Conservation (phyloP, 129 eudicot genomes). For the Saposhnikovia divaricata region DNA sequence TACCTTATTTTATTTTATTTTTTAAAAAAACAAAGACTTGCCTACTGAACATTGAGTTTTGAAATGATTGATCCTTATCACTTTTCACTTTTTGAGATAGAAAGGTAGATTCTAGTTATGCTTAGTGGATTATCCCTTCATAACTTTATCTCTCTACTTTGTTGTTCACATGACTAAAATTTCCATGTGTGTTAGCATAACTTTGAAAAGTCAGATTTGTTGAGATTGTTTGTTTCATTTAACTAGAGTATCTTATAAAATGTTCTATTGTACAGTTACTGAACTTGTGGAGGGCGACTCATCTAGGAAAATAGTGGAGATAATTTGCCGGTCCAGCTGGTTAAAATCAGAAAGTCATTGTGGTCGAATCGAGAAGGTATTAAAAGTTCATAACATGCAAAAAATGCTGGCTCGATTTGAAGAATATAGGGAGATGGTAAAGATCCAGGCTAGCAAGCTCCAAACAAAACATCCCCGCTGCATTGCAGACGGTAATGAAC, state of each 20-base stretch:
- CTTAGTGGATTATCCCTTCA: too few relatives aligned
- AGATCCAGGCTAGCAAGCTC: conserved; percentile 80
- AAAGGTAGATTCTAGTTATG: neutral
- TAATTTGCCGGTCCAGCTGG: conserved; percentile 90
- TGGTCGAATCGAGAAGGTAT: conserved; percentile 74
- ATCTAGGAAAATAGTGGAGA: conserved; percentile 92
- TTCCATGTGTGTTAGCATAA: neutral
- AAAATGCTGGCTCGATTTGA: conserved; percentile 81
- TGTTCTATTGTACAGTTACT: conserved; percentile 53
- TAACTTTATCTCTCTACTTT: too few relatives aligned
- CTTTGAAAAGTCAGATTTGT: neutral
- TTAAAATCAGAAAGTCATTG: conserved; percentile 64
- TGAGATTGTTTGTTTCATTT: neutral
- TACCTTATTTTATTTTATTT: neutral
- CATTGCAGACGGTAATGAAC: conserved; percentile 94
- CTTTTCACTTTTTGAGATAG: neutral
- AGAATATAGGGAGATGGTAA: conserved; percentile 81
- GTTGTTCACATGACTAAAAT: neutral
- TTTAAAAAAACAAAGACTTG: neutral
- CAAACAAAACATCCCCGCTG: conserved; percentile 93
- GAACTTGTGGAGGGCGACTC: conserved; percentile 95
- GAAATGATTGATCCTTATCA: neutral
- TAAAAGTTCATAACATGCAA: conserved; percentile 93
- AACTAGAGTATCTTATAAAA: neutral
- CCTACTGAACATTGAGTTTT: neutral